A percentile compares a stretch with the other conserved stretches of the same genome.
Conservation (phyloP, 768 basidiomycete species). For the Collybia sp. region DNA sequence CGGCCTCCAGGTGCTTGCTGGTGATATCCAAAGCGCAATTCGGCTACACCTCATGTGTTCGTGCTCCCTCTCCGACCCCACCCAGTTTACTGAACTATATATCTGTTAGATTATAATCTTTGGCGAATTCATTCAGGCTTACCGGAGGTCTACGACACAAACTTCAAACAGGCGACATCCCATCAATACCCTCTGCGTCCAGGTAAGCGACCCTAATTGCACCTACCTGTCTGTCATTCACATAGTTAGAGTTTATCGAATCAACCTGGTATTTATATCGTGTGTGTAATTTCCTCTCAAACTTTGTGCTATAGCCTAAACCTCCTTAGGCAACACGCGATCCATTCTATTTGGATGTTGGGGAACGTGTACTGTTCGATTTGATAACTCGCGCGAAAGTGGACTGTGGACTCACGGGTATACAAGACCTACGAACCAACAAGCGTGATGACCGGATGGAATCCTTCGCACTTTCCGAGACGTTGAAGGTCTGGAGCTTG, state of each 20-base stretch:
- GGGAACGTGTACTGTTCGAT: conserved; percentile 79
- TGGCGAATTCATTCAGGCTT: conserved; percentile 86
- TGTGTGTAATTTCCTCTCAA: conserved; percentile 33
- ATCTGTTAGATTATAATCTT: conserved; percentile 75
- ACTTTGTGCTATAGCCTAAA: conserved; percentile 2
- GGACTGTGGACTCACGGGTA: conserved; percentile 80
- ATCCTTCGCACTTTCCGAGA: conserved; percentile 91
- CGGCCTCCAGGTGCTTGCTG: conserved; percentile 86
- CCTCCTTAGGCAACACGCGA: conserved; percentile 77
- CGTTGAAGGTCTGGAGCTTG: conserved; percentile 60
- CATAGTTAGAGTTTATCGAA: conserved; percentile 77
- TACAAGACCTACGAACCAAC: conserved; percentile 74
- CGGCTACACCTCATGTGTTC: conserved; percentile 86
- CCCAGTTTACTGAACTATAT: not conserved
- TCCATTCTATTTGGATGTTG: conserved; percentile 88
- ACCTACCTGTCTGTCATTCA: not conserved
- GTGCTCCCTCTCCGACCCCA: conserved; percentile 21
- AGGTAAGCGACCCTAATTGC: conserved; percentile 31
- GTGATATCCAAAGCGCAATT: conserved; percentile 86
- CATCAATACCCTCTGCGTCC: conserved; percentile 80
- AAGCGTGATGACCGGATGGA: conserved; percentile 94
- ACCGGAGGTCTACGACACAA: conserved; percentile 90
- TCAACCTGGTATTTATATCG: conserved; percentile 95
- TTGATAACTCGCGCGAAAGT: conserved; percentile 72
- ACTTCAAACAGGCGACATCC: conserved; percentile 64